Conservation (phyloP, 2,329 filamentous ascomycete species). For the Nigrospora sphaerica region DNA sequence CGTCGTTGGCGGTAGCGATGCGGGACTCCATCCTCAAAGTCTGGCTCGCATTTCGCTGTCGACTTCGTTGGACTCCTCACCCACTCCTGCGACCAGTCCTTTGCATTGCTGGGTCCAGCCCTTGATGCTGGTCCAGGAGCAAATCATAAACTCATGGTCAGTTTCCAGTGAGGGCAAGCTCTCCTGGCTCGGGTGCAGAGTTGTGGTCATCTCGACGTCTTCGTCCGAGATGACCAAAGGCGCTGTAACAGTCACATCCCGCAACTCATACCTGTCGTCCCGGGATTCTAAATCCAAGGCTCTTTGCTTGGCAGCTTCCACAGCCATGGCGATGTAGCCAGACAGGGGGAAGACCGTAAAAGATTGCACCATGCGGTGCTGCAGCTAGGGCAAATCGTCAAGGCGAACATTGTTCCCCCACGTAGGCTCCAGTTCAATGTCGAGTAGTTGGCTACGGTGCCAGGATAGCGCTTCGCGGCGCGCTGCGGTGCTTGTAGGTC, state of each 20-base stretch:
- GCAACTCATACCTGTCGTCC: slow-evolving; percentile 26
- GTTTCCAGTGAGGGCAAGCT: slow-evolving; percentile 3
- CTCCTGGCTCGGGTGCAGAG: slow-evolving; percentile 22
- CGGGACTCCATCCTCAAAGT: slow-evolving; percentile 20
- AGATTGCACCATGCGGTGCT: slow-evolving; percentile 1
- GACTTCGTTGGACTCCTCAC: slow-evolving; percentile 10
- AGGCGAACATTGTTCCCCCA: slow-evolving; percentile 2
- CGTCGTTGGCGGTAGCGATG: slow-evolving; percentile 15
- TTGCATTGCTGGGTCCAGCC: slow-evolving; percentile 31
- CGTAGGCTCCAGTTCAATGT: slow-evolving; percentile 1
- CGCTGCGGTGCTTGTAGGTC: not conserved
- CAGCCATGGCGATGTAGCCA: slow-evolving; percentile 3
- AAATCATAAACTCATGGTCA: slow-evolving; percentile 28
- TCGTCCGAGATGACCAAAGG: slow-evolving; percentile 27
- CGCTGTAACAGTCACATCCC: slow-evolving; percentile 25
- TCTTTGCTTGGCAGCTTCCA: slow-evolving; percentile 11
- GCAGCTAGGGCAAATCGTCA: slow-evolving; percentile 2
- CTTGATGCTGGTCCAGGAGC: slow-evolving; percentile 24
- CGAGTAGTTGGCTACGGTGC: not conserved
- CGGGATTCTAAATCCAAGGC: slow-evolving; percentile 16
- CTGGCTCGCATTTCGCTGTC: slow-evolving; percentile 7
- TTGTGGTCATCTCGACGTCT: slow-evolving; percentile 25
- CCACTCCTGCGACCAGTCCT: slow-evolving; percentile 14
- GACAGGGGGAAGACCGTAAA: slow-evolving; percentile 3
- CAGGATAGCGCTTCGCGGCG: slow-evolving; percentile 2